Evolutionary conservation across 495 filamentous ascomycete species (phyloP).

Genomic region (Aspergillus haitiensis): DNA sequence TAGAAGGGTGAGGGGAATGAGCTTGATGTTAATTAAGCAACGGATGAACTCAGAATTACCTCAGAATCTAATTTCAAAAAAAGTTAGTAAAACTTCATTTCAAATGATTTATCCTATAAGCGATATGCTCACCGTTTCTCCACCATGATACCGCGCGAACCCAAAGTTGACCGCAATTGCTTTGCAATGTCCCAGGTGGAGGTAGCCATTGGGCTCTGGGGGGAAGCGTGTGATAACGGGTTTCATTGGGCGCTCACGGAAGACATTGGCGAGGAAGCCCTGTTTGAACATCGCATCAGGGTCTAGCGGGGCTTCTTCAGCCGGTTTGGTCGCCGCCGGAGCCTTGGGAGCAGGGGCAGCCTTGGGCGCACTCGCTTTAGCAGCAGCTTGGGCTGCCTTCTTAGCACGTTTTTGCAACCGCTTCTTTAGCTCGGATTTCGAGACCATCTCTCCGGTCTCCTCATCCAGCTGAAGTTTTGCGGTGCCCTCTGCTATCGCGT

Average conservation of each 20-base stretch:
- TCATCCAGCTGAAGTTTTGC: slow-evolving; percentile 64
- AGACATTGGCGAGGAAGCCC: slow-evolving; percentile 80
- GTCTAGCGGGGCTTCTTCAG: slow-evolving; percentile 49
- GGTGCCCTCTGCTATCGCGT: slow-evolving; percentile 50
- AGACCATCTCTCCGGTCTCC: slow-evolving; percentile 66
- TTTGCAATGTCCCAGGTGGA: slow-evolving; percentile 92
- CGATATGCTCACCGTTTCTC: slow-evolving; percentile 32
- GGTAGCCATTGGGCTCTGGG: slow-evolving; percentile 74
- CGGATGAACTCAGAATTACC: not conserved
- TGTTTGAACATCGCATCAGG: slow-evolving; percentile 78
- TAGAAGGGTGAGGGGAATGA: slow-evolving; percentile 26
- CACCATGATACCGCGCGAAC: slow-evolving; percentile 83
- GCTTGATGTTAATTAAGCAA: too few relatives aligned
- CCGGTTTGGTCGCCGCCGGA: slow-evolving; percentile 41
- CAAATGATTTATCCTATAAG: not conserved
- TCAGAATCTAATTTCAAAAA: slow-evolving; percentile 7
- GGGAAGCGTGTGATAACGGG: slow-evolving; percentile 80
- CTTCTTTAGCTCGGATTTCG: slow-evolving; percentile 67
- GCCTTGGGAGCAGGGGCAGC: slow-evolving; percentile 28
- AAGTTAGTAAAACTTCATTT: slow-evolving; percentile 3
- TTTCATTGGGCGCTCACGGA: slow-evolving; percentile 67
- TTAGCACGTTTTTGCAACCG: slow-evolving; percentile 61
- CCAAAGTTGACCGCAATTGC: slow-evolving; percentile 98
- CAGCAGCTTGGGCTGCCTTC: slow-evolving; percentile 48
- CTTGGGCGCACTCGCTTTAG: slow-evolving; percentile 43